Base-by-base conservation (phyloP, 164 flowering plant genomes). In the Malania oleifera region DNA sequence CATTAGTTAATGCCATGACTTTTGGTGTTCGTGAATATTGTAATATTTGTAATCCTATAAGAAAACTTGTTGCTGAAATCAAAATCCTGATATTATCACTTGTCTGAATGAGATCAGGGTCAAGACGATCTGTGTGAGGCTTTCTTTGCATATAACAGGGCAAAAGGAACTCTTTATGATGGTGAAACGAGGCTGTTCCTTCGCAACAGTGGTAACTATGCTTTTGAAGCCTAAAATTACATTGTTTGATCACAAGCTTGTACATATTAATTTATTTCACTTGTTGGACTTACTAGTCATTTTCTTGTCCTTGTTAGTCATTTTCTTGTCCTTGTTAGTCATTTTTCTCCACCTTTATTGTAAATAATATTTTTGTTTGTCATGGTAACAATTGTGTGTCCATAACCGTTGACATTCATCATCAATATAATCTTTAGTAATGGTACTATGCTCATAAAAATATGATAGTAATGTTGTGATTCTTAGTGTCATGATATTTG, bases 111-210 rank as follows among this genome's bases (percentile, higher is more conserved):
- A 22, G 41, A 44, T 48, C 72, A 95, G 99, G 99, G 97, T 51
- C 93, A 91, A 65, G 99, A 95, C 73, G 99, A 95, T 70, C 57
- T 95, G 41, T 95, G 97, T 67, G 97, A 95, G 75, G 74, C 74
- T 46, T 95, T 95, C 70, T 95, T 95, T 72, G 85, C 89, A 26
- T 91, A 83, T 62, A 95, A 95, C 57, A 82, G 99, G 18, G 96
- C 99, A 8, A 81, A 83, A 67, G 99, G 99, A 70, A 85, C 95
- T 1, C 91, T 95, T 65, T 95, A 95, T 70, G 99, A 95, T 78
- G 99, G 99, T 53, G 89, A 95, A 82, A 95, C 99, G 43, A 82
- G 99, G 61, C 71, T 95, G 19, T 95, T 91, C 66, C 88, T 95
- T 15, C 95, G 85, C 22, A 70, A 50, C 61, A 80, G 57, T 78